Percentiles rank a stretch among this genome's conserved stretches.
phyloP scores from a whole-genome alignment of 208 protist genomes.

The Acanthamoeba sp. region DNA sequence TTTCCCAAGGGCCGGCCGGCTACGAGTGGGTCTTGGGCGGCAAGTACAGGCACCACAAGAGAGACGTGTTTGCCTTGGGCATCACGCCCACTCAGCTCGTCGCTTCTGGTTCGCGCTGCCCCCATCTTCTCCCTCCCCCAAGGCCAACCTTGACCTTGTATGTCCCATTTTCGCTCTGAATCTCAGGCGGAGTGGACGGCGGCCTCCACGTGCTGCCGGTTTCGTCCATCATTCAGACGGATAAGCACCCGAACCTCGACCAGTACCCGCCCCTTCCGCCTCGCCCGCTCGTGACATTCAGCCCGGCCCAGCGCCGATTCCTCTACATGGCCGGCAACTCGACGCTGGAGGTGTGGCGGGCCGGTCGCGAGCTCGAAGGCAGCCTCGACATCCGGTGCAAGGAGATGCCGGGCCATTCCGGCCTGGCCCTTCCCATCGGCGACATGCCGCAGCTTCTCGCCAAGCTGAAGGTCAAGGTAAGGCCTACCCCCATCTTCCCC shows the following conservation, averaged over 20 bases:
- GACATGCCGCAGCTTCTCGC: neutral
- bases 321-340: neutral
- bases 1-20: neutral
- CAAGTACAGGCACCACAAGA: neutral
- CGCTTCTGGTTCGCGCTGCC: neutral
- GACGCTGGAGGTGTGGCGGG: neutral
- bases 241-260: neutral
- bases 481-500: neutral
- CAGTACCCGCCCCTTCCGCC: neutral
- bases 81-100: neutral
- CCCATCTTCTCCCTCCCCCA: no score
- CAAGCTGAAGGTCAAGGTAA: neutral
- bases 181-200: neutral
- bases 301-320: neutral
- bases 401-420: neutral
- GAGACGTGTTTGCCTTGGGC: constrained; percentile 1
- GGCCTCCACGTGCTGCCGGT: neutral
- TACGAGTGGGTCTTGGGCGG: neutral
- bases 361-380: neutral
- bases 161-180: neutral
- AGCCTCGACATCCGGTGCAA: neutral
- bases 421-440: neutral
- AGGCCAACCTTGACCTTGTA: neutral
- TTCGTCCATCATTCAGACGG: neutral
- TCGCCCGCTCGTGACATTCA: neutral